Conservation (phyloP, 176 grass and related monocot species). For the Lolium rigidum region DNA sequence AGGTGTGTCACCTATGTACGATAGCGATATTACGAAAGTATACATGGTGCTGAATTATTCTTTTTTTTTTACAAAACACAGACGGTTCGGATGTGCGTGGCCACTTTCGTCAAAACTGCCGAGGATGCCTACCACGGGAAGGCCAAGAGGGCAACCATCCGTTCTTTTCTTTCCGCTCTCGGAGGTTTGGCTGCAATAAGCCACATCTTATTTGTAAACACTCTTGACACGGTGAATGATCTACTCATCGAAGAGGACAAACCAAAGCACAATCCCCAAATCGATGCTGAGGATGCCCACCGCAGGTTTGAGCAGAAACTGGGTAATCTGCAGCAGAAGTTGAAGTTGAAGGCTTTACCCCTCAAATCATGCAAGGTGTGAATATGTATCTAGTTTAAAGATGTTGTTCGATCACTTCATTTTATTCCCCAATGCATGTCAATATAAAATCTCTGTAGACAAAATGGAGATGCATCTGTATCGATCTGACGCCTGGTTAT, state of each 20-base stretch:
- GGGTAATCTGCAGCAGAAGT: not conserved
- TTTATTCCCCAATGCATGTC: not conserved
- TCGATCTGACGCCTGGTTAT: not conserved
- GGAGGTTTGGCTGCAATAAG: slow-evolving; percentile 6
- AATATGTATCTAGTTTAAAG: not conserved
- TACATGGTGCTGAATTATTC: too few species aligned
- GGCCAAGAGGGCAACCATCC: not conserved
- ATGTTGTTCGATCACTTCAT: not conserved
- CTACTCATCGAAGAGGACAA: not conserved
- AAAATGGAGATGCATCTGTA: not conserved
- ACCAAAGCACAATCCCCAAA: not conserved
- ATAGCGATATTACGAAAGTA: not conserved
- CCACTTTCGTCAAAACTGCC: not conserved
- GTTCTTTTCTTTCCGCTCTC: not conserved
- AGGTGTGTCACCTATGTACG: not conserved
- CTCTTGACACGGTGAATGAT: not conserved
- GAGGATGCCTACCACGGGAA: slow-evolving; percentile 9
- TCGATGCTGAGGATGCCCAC: not conserved
- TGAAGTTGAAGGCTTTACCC: not conserved
- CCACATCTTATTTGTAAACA: not conserved
- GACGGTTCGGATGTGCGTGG: not conserved
- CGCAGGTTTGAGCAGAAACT: not conserved
- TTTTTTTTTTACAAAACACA: not conserved
- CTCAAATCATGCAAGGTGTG: not conserved
- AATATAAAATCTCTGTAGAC: not conserved